These are phyloP conservation scores for Corinectria fuckeliana DNA, from an alignment of 2,329 filamentous ascomycete species.

Conservation along the genomic window DNA sequence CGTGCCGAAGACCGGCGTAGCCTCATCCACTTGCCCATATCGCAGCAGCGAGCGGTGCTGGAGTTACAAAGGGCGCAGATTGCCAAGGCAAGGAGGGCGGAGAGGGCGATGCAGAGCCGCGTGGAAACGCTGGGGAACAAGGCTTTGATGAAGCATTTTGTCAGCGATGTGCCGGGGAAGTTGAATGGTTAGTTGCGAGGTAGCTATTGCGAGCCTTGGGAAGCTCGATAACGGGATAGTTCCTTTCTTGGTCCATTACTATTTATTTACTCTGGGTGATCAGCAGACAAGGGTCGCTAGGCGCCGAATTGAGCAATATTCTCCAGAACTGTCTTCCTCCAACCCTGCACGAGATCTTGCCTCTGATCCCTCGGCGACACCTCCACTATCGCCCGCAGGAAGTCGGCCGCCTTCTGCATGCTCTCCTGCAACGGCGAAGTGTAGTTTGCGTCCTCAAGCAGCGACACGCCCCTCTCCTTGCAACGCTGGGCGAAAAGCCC, in stretches of 20 bases:
- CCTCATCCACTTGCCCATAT: background rate
- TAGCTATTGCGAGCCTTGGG: too few relatives aligned
- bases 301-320: background rate
- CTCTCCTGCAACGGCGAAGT: constrained; percentile 7
- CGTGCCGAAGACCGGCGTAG: background rate
- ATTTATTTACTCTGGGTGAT: too few relatives aligned
- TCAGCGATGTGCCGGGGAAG: background rate
- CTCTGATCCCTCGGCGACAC: constrained; percentile 10
- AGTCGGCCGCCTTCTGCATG: constrained; percentile 6
- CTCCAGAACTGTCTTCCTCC: background rate
- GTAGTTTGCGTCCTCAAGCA: background rate
- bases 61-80: background rate
- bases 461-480: background rate
- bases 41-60: background rate
- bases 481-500: constrained; percentile 1
- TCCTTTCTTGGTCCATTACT: too few relatives aligned
- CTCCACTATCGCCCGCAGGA: constrained; percentile 6
- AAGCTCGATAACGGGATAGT: too few relatives aligned
- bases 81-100: background rate
- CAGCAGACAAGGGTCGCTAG: background rate
- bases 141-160: background rate
- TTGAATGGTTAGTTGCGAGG: background rate
- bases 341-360: constrained; percentile 2
- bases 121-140: constrained; percentile 1
- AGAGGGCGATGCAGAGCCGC: background rate